phyloP scores from a whole-genome alignment of 75 land plant species.

The Adiantum capillusveneris region DNA sequence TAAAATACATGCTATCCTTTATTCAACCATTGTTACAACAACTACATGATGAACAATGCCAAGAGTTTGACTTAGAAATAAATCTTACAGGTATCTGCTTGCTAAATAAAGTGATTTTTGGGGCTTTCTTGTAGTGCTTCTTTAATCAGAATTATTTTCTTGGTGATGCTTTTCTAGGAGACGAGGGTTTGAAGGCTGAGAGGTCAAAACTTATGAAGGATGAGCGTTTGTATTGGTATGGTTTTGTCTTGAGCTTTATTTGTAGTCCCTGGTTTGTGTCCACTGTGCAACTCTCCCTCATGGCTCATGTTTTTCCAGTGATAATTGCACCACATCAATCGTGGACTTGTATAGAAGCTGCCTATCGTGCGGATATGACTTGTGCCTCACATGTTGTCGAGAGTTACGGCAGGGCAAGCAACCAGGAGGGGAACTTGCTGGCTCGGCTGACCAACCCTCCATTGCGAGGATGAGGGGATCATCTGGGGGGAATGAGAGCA shows the following conservation, averaged over 20 bases:
- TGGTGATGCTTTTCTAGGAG: too few species aligned
- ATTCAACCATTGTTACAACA: conserved; percentile 50
- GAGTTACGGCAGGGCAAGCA: conserved; percentile 62
- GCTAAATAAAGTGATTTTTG: too few species aligned
- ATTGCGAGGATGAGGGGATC: conserved; percentile 22
- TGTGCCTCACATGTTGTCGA: conserved; percentile 75
- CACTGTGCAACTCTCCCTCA: too few species aligned
- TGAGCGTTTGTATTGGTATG: too few species aligned
- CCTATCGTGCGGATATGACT: conserved; percentile 61
- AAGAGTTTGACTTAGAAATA: conserved; percentile 48
- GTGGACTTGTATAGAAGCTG: conserved; percentile 85
- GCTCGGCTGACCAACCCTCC: conserved; percentile 13
- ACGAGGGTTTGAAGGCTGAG: too few species aligned
- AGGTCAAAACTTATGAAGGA: too few species aligned
- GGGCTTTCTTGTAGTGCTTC: too few species aligned
- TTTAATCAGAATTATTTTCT: too few species aligned
- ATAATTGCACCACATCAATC: conserved; percentile 79
- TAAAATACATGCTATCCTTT: conserved; percentile 28
- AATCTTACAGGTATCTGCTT: conserved; percentile 30
- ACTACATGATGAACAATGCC: conserved; percentile 45
- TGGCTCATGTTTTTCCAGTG: conserved; percentile 29
- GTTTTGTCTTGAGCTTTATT: too few species aligned
- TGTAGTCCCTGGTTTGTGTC: too few species aligned
- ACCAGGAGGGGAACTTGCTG: conserved; percentile 32
- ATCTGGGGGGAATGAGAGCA: conserved; percentile 8